Evolutionary conservation across 257 asterid genomes (phyloP).

Genomic region (Solanum ossicruentum): DNA sequence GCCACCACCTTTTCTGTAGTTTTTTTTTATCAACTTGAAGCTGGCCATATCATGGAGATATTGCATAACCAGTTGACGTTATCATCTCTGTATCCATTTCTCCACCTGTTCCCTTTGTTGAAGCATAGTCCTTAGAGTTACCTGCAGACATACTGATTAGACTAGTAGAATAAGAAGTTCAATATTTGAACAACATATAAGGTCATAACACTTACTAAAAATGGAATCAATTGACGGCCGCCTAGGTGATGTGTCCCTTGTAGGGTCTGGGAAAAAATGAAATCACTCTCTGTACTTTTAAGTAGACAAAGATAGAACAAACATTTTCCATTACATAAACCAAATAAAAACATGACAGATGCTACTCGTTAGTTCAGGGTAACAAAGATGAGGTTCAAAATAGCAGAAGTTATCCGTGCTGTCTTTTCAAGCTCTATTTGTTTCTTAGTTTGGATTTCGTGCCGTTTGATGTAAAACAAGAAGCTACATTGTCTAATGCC

Average conservation of each 20-base stretch:
- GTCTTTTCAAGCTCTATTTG: not conserved
- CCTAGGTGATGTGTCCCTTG: slow-evolving; percentile 47
- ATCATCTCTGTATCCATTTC: slow-evolving; percentile 49
- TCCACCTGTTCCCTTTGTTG: slow-evolving; percentile 10
- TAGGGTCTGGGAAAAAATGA: slow-evolving; percentile 18
- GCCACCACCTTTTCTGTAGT: slow-evolving; percentile 13
- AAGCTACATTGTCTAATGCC: not conserved
- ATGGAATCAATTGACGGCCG: slow-evolving; percentile 50
- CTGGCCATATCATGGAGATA: slow-evolving; percentile 35
- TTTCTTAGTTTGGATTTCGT: not conserved
- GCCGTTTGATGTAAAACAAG: not conserved
- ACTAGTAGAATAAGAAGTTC: not conserved
- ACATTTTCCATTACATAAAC: not conserved
- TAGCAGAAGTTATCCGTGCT: not conserved
- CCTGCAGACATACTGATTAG: slow-evolving; percentile 17
- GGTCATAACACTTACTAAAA: slow-evolving; percentile 31
- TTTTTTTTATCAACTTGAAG: not conserved
- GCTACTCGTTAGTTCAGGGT: not conserved
- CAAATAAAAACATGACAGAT: not conserved
- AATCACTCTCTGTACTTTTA: not conserved
- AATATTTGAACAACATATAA: not conserved
- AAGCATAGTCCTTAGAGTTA: slow-evolving; percentile 20
- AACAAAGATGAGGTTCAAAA: not conserved
- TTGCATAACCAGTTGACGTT: slow-evolving; percentile 33
- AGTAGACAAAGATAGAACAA: not conserved